Conservation (phyloP, 208 protist species). For the Baffinella frigidus region DNA sequence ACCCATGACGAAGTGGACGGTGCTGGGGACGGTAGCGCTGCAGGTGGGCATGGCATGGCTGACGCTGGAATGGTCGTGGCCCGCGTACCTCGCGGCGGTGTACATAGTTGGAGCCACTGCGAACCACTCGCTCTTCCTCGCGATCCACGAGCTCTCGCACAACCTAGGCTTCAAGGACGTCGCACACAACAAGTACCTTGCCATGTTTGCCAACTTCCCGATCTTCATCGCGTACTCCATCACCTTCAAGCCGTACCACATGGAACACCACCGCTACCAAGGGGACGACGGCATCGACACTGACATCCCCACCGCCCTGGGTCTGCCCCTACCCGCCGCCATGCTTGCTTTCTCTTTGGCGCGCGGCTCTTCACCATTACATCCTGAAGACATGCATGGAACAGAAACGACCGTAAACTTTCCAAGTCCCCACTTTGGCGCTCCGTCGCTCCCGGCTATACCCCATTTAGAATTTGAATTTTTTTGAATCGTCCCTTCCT, state of each 20-base stretch:
- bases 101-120: conserved; percentile 81
- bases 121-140: conserved; percentile 81
- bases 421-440: no score
- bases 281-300: conserved; percentile 82
- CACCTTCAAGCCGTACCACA: conserved; percentile 88
- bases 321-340: conserved; percentile 66
- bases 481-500: no score
- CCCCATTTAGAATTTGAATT: no score
- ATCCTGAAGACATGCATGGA: no score
- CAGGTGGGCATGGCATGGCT: conserved; percentile 61
- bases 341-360: no score
- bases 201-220: conserved; percentile 82
- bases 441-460: no score
- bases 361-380: conserved; percentile 77
- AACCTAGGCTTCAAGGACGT: conserved; percentile 80
- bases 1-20: conserved; percentile 64
- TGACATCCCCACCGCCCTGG: conserved; percentile 82
- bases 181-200: conserved; percentile 81
- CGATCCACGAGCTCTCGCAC: conserved; percentile 87
- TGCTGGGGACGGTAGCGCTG: conserved; percentile 72
- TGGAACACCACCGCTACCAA: conserved; percentile 87
- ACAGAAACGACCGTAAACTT: no score
- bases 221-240: conserved; percentile 84
- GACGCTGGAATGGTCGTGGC: conserved; percentile 35
- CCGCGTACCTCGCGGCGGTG: not conserved